Base-by-base conservation (phyloP, 768 basidiomycete genomes). In the Agrocybe pediades region DNA sequence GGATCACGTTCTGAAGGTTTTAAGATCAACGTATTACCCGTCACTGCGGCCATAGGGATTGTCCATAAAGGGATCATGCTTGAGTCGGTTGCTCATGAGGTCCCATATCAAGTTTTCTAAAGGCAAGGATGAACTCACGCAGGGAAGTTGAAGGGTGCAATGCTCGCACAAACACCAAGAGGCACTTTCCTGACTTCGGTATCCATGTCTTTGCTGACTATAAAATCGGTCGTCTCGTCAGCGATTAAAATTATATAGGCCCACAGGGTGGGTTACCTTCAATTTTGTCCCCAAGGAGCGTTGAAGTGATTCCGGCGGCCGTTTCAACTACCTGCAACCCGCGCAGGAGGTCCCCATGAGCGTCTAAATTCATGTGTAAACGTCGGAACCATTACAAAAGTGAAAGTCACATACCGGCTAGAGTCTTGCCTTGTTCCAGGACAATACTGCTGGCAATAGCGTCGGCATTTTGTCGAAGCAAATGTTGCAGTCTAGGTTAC, bases 21-120 rank as follows among this genome's bases (percentile, higher is more conserved):
- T 56, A 99, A 77, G 55, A 99, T 81, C 39, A 99, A 80, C 0
- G 96, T 94, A 64, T 99, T 99, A 26, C 96, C 96, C 0, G 92
- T 95, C 9, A 87, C 87, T 20, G 85, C 76, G 16, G 94, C 90
- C 82, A 94, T 86, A 41, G 89, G 89, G 60, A 98, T 95, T 0
- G 93, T 88, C 96, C 96, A 98, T 6, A 98, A 77, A 0, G 95
- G 96, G 63, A 98, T 98, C 94, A 96, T 96, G 4, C 89, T 91
- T 57, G 16, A 25, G n/a, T 20, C 20, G n/a, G n/a, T n/a, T n/a
- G n/a, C n/a, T n/a, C n/a, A n/a, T n/a, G n/a, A n/a, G n/a, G n/a
- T n/a, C n/a, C n/a, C n/a, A n/a, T n/a, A n/a, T n/a, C n/a, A n/a
- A n/a, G n/a, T n/a, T n/a, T n/a, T n/a, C n/a, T n/a, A n/a, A n/a